Evolutionary conservation across 1,284 basidiomycete genomes (phyloP).

Genomic region (Trichosporon ovoides): DNA sequence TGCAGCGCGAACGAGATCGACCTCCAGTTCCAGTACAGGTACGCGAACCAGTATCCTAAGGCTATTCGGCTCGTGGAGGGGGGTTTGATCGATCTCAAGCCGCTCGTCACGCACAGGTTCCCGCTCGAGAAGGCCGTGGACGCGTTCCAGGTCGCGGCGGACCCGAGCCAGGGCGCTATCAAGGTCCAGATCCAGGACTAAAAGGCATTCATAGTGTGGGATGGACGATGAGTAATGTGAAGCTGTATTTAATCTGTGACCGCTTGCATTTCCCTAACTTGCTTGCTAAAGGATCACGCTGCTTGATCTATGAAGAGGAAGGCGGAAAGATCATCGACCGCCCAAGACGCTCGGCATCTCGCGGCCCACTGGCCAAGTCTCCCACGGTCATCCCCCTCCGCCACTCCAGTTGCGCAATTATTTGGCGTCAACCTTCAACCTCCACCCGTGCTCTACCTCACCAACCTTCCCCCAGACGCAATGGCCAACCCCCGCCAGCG

Average conservation of each 20-base stretch:
- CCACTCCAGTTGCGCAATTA: neutral
- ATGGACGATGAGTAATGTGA: too few species aligned
- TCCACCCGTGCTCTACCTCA: neutral
- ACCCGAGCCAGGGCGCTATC: constrained; percentile 46
- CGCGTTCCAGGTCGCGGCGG: constrained; percentile 62
- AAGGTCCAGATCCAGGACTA: constrained; percentile 49
- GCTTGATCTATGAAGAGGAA: too few species aligned
- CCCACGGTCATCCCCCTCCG: neutral
- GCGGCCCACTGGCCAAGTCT: neutral
- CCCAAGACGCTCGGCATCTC: neutral
- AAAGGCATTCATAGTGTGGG: too few species aligned
- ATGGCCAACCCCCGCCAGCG: constrained; percentile 92
- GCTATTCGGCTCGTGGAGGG: constrained; percentile 73
- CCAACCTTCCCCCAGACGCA: constrained; percentile 6
- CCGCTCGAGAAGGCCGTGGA: constrained; percentile 65
- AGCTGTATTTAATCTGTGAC: too few species aligned
- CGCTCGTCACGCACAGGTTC: constrained; percentile 80
- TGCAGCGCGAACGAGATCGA: constrained; percentile 54
- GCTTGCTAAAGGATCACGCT: too few species aligned
- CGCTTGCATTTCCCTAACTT: too few species aligned
- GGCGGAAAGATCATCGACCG: too few species aligned
- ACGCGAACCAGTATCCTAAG: constrained; percentile 61
- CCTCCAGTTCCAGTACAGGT: constrained; percentile 53
- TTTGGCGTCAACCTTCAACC: neutral
- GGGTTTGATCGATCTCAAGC: constrained; percentile 78